These are phyloP conservation scores for Blastomyces percursus DNA, from an alignment of 2,329 filamentous ascomycete species.

Conservation along the genomic window DNA sequence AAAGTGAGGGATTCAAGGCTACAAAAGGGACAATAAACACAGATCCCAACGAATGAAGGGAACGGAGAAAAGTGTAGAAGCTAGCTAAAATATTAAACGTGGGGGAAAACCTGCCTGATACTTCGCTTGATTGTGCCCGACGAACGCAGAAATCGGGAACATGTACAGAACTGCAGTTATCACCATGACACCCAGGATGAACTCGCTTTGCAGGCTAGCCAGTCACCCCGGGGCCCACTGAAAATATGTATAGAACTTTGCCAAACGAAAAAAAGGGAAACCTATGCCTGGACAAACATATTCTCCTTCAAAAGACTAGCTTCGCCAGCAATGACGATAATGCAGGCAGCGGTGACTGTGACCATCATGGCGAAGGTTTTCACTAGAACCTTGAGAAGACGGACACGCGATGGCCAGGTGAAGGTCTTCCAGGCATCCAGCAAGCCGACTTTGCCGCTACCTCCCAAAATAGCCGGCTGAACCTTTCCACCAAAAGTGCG, in stretches of 20 bases:
- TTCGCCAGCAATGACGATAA: slow-evolving; percentile 43
- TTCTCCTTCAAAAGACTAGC: slow-evolving; percentile 35
- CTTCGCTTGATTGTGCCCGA: background rate
- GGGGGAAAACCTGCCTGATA: background rate
- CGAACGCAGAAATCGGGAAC: no score
- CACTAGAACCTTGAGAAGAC: slow-evolving; percentile 62
- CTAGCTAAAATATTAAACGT: background rate
- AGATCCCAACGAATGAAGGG: background rate
- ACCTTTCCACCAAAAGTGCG: slow-evolving; percentile 70
- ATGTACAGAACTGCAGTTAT: no score
- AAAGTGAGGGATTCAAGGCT: background rate
- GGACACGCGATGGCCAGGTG: slow-evolving; percentile 57
- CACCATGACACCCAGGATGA: no score
- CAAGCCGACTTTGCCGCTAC: slow-evolving; percentile 59
- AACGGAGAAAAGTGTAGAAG: background rate
- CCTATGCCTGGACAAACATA: background rate
- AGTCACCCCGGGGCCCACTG: background rate
- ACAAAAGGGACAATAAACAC: background rate
- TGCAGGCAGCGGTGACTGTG: slow-evolving; percentile 39
- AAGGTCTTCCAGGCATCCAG: slow-evolving; percentile 72
- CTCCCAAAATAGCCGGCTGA: slow-evolving; percentile 61
- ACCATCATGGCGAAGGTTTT: slow-evolving; percentile 55
- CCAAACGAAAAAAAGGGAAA: background rate
- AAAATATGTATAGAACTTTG: background rate
- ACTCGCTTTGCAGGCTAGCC: background rate